phyloP scores from a whole-genome alignment of 1,139 yeast species.

The Petasospora rhodanensis region DNA sequence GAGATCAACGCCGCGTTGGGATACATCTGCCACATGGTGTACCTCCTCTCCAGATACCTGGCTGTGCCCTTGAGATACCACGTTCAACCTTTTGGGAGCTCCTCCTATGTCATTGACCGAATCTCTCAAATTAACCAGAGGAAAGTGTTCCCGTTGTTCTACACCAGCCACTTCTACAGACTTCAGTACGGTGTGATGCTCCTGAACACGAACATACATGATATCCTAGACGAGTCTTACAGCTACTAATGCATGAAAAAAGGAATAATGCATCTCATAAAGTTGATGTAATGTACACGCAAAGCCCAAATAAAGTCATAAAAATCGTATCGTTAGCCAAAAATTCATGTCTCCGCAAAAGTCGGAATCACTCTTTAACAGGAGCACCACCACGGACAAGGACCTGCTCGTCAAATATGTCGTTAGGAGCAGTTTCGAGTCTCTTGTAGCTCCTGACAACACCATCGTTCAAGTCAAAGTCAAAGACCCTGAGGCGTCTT shows the following conservation, averaged over 20 bases:
- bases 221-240: constrained; percentile 35
- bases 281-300: too few species aligned
- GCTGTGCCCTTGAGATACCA: constrained; percentile 48
- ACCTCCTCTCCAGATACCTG: constrained; percentile 38
- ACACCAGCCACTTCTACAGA: constrained; percentile 41
- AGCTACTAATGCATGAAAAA: constrained; percentile 11
- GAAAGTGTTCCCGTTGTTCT: constrained; percentile 44
- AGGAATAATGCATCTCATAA: too few species aligned
- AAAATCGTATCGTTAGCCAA: too few species aligned
- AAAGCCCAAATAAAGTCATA: too few species aligned
- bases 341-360: too few species aligned
- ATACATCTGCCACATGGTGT: constrained; percentile 40
- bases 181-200: constrained; percentile 50
- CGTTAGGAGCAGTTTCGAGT: constrained; percentile 48
- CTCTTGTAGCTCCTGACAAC: constrained; percentile 73
- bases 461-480: constrained; percentile 50
- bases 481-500: constrained; percentile 69
- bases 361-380: constrained; percentile 5
- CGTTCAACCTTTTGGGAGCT: constrained; percentile 44
- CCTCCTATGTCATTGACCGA: constrained; percentile 47
- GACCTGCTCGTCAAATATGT: constrained; percentile 50
- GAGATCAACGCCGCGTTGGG: constrained; percentile 49
- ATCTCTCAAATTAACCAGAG: constrained; percentile 42
- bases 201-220: constrained; percentile 46
- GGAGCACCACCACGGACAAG: constrained; percentile 40